Evolutionary conservation across 495 filamentous ascomycete genomes (phyloP).

Genomic region (Lasiosphaeria hispida): DNA sequence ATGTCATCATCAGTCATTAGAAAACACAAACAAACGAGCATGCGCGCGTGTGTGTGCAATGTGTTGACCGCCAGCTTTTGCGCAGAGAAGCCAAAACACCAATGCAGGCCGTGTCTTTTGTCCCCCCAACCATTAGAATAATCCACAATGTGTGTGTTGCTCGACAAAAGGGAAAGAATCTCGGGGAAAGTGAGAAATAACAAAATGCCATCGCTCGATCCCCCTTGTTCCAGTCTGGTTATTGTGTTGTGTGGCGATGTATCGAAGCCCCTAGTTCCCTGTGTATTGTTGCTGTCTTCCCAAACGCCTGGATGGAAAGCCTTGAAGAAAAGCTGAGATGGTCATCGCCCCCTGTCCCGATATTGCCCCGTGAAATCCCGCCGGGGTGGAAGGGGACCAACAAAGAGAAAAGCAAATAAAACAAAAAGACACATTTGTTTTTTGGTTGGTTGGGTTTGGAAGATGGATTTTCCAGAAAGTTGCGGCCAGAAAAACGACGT

Average conservation of each 20-base stretch:
- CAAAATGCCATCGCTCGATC: not conserved
- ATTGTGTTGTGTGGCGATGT: slow-evolving; percentile 1
- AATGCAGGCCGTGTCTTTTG: not conserved
- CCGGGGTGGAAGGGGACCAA: not conserved
- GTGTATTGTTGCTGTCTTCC: not conserved
- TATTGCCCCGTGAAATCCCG: not conserved
- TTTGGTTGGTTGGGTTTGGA: not conserved
- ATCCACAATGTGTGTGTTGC: not conserved
- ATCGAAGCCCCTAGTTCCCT: not conserved
- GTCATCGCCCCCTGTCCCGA: slow-evolving; percentile 1
- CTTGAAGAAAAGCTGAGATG: not conserved
- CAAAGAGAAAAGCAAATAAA: slow-evolving; percentile 1
- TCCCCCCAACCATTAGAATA: not conserved
- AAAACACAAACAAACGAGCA: not conserved
- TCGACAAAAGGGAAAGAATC: slow-evolving; percentile 1
- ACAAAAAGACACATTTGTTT: slow-evolving; percentile 8
- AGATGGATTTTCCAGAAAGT: slow-evolving; percentile 10
- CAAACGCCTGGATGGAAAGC: not conserved
- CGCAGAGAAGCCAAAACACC: slow-evolving; percentile 4
- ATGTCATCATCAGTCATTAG: slow-evolving; percentile 21
- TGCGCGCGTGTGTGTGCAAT: not conserved
- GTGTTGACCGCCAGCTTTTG: slow-evolving; percentile 3
- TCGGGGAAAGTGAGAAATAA: not conserved
- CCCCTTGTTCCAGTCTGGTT: not conserved
- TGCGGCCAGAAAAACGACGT: slow-evolving; percentile 20